Evolutionary conservation across 1,139 yeast species (phyloP), one percentile per base, ranked within the genome.

Genomic region (Yamadazyma dendronema): DNA sequence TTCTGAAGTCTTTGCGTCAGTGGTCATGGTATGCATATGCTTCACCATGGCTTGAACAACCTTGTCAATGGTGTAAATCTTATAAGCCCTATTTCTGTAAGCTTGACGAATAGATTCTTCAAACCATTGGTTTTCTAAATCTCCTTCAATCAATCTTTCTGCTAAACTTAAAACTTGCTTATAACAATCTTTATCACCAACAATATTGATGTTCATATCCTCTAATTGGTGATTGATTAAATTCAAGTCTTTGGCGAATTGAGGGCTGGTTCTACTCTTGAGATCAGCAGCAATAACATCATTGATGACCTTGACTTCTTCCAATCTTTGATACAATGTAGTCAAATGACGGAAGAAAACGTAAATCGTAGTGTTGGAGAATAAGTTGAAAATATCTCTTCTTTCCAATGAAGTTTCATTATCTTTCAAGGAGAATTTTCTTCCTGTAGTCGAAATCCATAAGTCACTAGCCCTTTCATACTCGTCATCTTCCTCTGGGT

Each of bases 51-150:
- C 83, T 57, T 88, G 96, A 14, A 89, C 80, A 29, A 92, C 95
- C 64, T 92, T 92, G 59, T 92, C 98, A 44, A 92, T 75, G 3
- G 98, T 92, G 63, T 90, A 92, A 38, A 92, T 65, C 59, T 87
- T 88, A 67, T 86, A 94, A 0, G 97, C 98, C 47, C 81, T 83
- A 62, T 92, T 94, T 52, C 94, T 79, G 66, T 87, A 92, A 0
- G 95, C 97, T 67, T 90, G 97, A 48, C 99, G 87, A 44, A 94
- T 66, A 17, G 96, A 77, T 59, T 92, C 98, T 65, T 92, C 99
- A 58, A 86, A 92, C 86, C 94, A 84, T 59, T 85, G 95, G 49
- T 89, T 96, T 53, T 92, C 98, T 37, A 92, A 68, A 29, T 89
- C 95, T 21, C 96, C 96, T 52, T 88, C 95, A 47, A 94, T 85